Base-by-base conservation (phyloP, 1,284 basidiomycete species). In the Apiotrichum veenhuisii region DNA sequence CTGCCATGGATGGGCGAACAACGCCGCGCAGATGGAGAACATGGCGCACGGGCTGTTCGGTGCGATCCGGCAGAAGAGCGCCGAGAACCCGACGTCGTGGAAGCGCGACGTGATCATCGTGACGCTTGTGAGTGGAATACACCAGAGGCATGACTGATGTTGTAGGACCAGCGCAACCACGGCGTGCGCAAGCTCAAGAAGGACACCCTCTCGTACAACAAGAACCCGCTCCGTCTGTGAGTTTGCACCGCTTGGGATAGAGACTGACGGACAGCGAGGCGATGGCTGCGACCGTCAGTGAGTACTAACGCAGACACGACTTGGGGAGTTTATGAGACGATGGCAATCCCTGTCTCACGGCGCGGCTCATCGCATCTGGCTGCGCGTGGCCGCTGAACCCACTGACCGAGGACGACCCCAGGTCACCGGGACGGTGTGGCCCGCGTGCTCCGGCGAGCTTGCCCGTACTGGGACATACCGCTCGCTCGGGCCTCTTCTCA, bases 121-220 rank as follows among this genome's bases (percentile, higher is more conserved):
- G 17, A 75, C 74, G 0, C 52, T 77, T 8, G 75, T 75, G 50
- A 42, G 72, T 63, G 33, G n/a, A 26, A 12, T n/a, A n/a, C n/a
- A n/a, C n/a, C n/a, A n/a, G n/a, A n/a, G 27, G 5, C 27, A 2
- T 33, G n/a, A 23, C 42, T 44, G 40, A 38, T n/a, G 11, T 3
- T 18, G 8, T 23, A 49, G 47, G 88, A 91, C 65, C 87, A 89
- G 65, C 81, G 88, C 4, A 90, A 90, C 67, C 89, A 91, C 63
- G 89, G 88, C 8, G 73, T 74, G 43, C 54, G 60, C 34, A 53
- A 36, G 53, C 48, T 83, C 2, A 77, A 82, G 45, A 50, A 47
- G 44, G 45, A 50, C 48, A 45, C 42, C 25, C 41, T 48, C 4
- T 48, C 36, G 25, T 48, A 48, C 26, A 42, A 50, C 30, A 27